phyloP scores from a whole-genome alignment of 23 red algal species.

The Gracilaria gracilis region DNA sequence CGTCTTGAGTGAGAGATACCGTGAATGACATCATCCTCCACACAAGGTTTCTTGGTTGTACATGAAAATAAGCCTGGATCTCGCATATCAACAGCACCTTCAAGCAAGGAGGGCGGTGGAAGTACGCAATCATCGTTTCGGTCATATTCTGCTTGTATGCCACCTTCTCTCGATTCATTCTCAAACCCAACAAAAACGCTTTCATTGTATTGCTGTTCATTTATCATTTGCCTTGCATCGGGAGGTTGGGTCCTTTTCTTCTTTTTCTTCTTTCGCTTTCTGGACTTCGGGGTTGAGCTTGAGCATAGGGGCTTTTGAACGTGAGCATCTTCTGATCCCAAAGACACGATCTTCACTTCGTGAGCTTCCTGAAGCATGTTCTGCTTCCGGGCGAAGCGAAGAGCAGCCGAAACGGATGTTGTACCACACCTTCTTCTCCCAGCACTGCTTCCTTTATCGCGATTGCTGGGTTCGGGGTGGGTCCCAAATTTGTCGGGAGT shows the following conservation, averaged over 20 bases:
- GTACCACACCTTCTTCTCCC: background rate
- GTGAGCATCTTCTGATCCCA: background rate
- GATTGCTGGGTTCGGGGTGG: background rate
- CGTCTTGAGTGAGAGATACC: background rate
- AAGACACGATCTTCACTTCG: background rate
- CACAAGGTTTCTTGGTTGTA: background rate
- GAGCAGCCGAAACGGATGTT: slow-evolving; percentile 14
- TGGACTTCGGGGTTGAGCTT: background rate
- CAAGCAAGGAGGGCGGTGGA: slow-evolving; percentile 4
- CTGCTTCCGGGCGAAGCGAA: slow-evolving; percentile 16
- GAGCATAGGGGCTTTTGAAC: background rate
- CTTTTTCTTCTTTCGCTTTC: slow-evolving; percentile 14
- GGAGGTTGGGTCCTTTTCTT: background rate
- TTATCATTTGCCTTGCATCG: background rate
- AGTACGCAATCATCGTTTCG: background rate
- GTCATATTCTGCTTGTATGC: background rate
- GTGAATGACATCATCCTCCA: background rate
- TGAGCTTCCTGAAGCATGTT: slow-evolving; percentile 7
- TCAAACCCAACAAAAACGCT: slow-evolving; percentile 1
- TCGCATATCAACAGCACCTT: background rate
- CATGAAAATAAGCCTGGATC: background rate
- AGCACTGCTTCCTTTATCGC: too few relatives aligned
- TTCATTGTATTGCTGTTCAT: slow-evolving; percentile 27
- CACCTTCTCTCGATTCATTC: background rate
- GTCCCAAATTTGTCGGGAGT: background rate